Conservation (phyloP, 345 rosid genomes). For the Salix suchowensis region DNA sequence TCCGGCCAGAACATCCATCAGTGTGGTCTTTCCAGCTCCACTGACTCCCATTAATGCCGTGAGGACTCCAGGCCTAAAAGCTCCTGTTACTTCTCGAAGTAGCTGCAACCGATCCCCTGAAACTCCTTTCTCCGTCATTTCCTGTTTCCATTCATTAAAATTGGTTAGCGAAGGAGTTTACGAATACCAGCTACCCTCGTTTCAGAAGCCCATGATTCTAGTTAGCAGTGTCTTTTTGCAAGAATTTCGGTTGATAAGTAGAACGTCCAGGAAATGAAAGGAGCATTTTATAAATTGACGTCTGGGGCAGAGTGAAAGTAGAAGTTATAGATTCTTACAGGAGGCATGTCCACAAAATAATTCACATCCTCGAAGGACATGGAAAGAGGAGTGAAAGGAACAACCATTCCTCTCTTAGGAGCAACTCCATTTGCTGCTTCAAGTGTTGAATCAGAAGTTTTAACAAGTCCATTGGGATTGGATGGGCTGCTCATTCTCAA, state of each 20-base stretch:
- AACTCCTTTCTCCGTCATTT: constrained; percentile 82
- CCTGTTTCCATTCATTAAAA: constrained; percentile 40
- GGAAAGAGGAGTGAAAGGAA: constrained; percentile 73
- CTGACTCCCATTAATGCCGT: constrained; percentile 97
- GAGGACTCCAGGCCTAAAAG: constrained; percentile 86
- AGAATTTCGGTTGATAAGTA: neutral
- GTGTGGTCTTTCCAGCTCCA: constrained; percentile 95
- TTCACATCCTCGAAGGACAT: constrained; percentile 67
- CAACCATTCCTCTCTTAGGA: constrained; percentile 65
- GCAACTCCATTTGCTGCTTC: constrained; percentile 26
- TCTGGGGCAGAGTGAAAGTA: neutral
- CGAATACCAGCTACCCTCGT: no score
- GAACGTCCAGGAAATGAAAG: neutral
- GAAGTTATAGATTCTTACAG: constrained; percentile 36
- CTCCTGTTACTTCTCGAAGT: constrained; percentile 68
- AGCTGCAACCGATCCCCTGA: constrained; percentile 63
- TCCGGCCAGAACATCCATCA: constrained; percentile 97
- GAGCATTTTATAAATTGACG: neutral
- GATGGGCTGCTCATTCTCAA: constrained; percentile 20
- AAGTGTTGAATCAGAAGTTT: constrained; percentile 26
- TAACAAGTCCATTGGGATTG: constrained; percentile 11
- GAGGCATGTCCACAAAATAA: constrained; percentile 79
- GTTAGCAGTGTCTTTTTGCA: neutral
- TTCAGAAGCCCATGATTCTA: no score
- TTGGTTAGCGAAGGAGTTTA: neutral